These are phyloP conservation scores for Carex cristatella DNA, from an alignment of 176 grass and related monocot genomes.

Conservation along the genomic window DNA sequence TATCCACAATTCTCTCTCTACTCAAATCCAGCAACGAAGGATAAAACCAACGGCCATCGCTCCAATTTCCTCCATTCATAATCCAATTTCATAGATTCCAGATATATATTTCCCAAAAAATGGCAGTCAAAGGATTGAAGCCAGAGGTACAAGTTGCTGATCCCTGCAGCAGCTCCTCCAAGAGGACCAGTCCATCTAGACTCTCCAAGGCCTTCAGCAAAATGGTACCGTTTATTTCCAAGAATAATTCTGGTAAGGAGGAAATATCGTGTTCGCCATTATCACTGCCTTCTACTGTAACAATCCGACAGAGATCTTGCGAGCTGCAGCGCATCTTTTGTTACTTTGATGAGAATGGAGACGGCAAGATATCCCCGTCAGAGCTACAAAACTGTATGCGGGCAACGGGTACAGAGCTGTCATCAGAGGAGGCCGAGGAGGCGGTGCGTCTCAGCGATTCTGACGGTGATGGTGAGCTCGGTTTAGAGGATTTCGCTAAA, in stretches of 20 bases:
- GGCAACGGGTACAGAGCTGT: slow-evolving; percentile 9
- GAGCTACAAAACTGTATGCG: slow-evolving; percentile 27
- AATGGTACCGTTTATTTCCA: not conserved
- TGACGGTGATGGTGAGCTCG: slow-evolving; percentile 33
- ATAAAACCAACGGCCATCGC: not conserved
- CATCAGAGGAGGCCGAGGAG: slow-evolving; percentile 19
- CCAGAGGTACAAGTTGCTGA: not conserved
- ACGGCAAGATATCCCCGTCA: slow-evolving; percentile 34
- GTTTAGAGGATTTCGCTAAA: slow-evolving; percentile 31
- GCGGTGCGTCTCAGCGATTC: slow-evolving; percentile 21
- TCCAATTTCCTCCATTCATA: too few species aligned
- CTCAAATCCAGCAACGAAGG: not conserved
- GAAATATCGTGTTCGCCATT: not conserved
- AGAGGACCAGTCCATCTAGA: not conserved
- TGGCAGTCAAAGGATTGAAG: not conserved
- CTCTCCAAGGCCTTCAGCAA: not conserved
- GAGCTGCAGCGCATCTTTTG: slow-evolving; percentile 24
- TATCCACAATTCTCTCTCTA: not conserved
- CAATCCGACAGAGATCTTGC: not conserved
- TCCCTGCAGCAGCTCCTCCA: not conserved
- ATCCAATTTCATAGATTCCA: not conserved
- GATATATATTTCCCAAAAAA: not conserved
- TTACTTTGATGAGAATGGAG: slow-evolving; percentile 35
- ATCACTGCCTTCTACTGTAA: not conserved
- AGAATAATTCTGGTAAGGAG: not conserved